phyloP scores from a whole-genome alignment of 495 filamentous ascomycete genomes.

The Amphirosellinia nigrospora region DNA sequence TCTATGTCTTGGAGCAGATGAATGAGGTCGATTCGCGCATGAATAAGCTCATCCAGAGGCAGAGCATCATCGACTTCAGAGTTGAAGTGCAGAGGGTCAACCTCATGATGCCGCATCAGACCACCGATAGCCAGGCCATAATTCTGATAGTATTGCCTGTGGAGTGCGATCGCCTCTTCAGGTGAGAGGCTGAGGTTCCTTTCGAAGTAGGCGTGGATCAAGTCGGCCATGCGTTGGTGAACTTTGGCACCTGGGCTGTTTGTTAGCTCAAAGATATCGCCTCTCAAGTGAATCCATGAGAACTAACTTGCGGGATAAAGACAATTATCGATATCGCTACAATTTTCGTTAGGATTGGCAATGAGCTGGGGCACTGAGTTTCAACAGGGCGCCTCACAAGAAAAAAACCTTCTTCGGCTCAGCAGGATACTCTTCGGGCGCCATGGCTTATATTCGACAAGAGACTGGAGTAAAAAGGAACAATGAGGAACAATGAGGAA shows the following conservation, averaged over 20 bases:
- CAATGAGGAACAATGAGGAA: not conserved
- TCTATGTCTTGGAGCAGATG: constrained; percentile 75
- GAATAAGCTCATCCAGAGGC: constrained; percentile 58
- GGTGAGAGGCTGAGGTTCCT: constrained; percentile 66
- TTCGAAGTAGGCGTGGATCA: constrained; percentile 73
- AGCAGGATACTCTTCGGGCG: constrained; percentile 14
- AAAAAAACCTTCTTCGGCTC: constrained; percentile 23
- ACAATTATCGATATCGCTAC: constrained; percentile 23
- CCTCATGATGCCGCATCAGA: constrained; percentile 77
- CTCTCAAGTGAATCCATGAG: not conserved
- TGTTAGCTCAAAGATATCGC: constrained; percentile 7
- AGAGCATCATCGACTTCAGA: constrained; percentile 80
- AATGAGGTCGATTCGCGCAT: constrained; percentile 62
- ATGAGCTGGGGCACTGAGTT: not conserved
- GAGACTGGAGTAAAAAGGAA: not conserved
- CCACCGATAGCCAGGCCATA: constrained; percentile 86
- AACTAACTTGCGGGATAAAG: constrained; percentile 25
- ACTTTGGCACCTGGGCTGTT: constrained; percentile 55
- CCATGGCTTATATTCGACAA: not conserved
- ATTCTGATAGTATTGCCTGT: constrained; percentile 76
- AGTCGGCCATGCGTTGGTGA: constrained; percentile 62
- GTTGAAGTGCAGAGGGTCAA: constrained; percentile 83
- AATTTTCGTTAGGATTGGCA: not conserved
- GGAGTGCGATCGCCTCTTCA: constrained; percentile 71
- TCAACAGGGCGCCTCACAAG: constrained; percentile 4